Evolutionary conservation across 2,329 filamentous ascomycete genomes (phyloP).

Genomic region (Microcyclosporella mali): DNA sequence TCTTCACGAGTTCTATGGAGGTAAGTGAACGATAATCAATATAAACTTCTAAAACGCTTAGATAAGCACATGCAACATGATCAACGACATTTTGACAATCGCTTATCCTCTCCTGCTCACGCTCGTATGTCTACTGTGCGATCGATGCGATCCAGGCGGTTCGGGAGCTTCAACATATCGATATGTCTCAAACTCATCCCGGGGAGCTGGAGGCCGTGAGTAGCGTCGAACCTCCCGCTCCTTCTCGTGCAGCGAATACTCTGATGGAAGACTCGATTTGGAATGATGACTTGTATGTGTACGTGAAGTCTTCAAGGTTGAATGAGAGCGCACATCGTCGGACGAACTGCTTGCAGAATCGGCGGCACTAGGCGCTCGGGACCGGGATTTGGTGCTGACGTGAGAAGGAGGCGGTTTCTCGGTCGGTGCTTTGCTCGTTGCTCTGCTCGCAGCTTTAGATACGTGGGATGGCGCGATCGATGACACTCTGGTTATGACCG

Average conservation of each 20-base stretch:
- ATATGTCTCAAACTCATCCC: constrained; percentile 40
- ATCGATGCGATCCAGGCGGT: constrained; percentile 1
- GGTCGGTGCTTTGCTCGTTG: constrained; percentile 1
- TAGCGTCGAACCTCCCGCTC: constrained; percentile 40
- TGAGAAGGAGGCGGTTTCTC: neutral
- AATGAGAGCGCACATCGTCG: constrained; percentile 28
- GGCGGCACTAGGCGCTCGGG: neutral
- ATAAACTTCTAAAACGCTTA: too few relatives aligned
- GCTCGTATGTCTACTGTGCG: too few relatives aligned
- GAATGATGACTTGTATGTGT: constrained; percentile 16
- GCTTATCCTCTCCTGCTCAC: too few relatives aligned
- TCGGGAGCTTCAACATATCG: constrained; percentile 40
- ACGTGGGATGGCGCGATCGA: neutral
- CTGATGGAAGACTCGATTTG: constrained; percentile 19
- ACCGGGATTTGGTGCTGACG: neutral
- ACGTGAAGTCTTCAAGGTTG: constrained; percentile 4
- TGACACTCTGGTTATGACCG: neutral
- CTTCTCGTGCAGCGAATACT: constrained; percentile 40
- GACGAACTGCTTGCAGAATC: constrained; percentile 26
- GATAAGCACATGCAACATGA: too few relatives aligned
- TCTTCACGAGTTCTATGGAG: too few relatives aligned
- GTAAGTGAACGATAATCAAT: too few relatives aligned
- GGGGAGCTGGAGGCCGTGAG: constrained; percentile 19
- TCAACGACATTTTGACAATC: too few relatives aligned
- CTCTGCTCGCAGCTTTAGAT: constrained; percentile 6